phyloP scores from a whole-genome alignment of 2,329 filamentous ascomycete genomes.

The Scedosporium dehoogii region DNA sequence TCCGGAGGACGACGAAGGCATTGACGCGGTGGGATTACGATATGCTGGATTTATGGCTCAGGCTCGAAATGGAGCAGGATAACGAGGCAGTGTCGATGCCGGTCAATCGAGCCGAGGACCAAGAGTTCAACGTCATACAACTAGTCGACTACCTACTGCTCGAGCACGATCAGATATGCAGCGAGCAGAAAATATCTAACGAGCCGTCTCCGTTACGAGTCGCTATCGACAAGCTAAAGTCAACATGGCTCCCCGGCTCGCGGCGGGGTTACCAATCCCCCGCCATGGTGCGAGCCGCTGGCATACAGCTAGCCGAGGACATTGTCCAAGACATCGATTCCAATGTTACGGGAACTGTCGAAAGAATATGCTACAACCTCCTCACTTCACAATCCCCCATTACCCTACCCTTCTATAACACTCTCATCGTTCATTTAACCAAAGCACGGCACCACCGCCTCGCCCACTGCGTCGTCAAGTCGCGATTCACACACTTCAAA shows the following conservation, averaged over 20 bases:
- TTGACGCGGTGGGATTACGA: slow-evolving; percentile 1
- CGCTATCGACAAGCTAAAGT: slow-evolving; percentile 1
- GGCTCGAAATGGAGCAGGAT: not conserved
- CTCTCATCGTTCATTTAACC: slow-evolving; percentile 57
- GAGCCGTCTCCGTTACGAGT: not conserved
- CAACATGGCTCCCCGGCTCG: not conserved
- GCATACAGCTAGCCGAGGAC: not conserved
- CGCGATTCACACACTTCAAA: slow-evolving; percentile 21
- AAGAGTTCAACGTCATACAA: not conserved
- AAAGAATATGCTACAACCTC: slow-evolving; percentile 56
- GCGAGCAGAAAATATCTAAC: not conserved
- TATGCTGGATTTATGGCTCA: not conserved
- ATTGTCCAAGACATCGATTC: not conserved
- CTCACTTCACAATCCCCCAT: slow-evolving; percentile 52
- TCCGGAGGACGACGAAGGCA: not conserved
- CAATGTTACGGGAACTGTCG: slow-evolving; percentile 14
- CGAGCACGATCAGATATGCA: not conserved
- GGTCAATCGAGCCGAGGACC: not conserved
- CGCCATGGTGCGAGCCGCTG: not conserved
- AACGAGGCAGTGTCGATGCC: not conserved
- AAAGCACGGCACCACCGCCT: slow-evolving; percentile 37
- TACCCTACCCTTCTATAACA: slow-evolving; percentile 60
- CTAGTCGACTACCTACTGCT: not conserved
- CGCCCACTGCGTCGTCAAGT: slow-evolving; percentile 33
- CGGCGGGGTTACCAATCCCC: not conserved